phyloP scores from a whole-genome alignment of 2,329 filamentous ascomycete species.

The Fusarium sublunatum region DNA sequence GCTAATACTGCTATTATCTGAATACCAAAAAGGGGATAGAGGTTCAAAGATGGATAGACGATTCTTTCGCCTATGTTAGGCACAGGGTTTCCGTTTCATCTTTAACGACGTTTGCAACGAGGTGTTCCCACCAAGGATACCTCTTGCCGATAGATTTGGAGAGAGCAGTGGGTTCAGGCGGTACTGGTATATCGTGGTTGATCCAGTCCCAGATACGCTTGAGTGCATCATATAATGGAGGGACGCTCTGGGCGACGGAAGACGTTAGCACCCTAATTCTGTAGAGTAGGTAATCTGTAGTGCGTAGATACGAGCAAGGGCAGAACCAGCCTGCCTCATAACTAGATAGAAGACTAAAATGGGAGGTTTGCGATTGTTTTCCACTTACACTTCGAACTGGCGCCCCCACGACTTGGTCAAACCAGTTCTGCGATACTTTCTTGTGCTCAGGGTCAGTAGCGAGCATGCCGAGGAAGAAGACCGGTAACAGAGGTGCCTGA shows the following conservation, averaged over 20 bases:
- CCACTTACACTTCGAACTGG: constrained; percentile 55
- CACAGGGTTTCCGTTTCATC: constrained; percentile 53
- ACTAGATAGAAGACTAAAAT: constrained; percentile 14
- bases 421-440: constrained; percentile 50
- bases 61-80: constrained; percentile 50
- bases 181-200: constrained; percentile 42
- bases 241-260: constrained; percentile 51
- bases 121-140: constrained; percentile 55
- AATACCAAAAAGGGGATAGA: constrained; percentile 20
- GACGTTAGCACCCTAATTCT: constrained; percentile 39
- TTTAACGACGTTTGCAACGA: constrained; percentile 50
- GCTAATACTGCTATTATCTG: constrained; percentile 41
- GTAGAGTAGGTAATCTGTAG: constrained; percentile 24
- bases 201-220: constrained; percentile 53
- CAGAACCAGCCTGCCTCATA: constrained; percentile 41
- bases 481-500: constrained; percentile 56
- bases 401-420: constrained; percentile 51
- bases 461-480: constrained; percentile 55
- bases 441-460: constrained; percentile 47
- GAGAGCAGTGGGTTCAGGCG: constrained; percentile 23
- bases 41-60: constrained; percentile 31
- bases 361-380: constrained; percentile 18
- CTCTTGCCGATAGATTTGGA: constrained; percentile 46
- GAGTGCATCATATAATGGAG: constrained; percentile 52
- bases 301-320: constrained; percentile 22